Evolutionary conservation across 768 basidiomycete species (phyloP), one percentile per base, ranked within the genome.

Genomic region (Leucocoprinus sp.): DNA sequence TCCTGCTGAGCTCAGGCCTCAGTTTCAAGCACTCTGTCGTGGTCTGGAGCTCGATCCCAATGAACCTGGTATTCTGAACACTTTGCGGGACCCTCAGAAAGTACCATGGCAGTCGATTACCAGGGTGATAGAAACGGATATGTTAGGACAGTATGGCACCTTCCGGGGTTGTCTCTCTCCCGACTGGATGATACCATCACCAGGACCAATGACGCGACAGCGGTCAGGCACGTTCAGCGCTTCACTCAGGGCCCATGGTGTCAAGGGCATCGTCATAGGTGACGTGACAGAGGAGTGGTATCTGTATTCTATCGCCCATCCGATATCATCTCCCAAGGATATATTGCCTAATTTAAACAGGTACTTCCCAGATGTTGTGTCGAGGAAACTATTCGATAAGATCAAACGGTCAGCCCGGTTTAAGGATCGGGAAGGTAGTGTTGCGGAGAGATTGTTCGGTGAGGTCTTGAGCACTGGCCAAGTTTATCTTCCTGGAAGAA

Each of bases 211-310:
- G 77, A 64, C 67, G 29, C 84, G 79, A 72, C 85, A 89, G 54
- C 73, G 72, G 11, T 70, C 69, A 1, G 82, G 84, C 2, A 67
- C 63, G 1, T 67, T 90, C 42, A 80, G 80, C 0, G 60, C 60
- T 8, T 71, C 66, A 1, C 68, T 87, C 9, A 60, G 56, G 36
- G 72, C 66, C 15, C 78, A 75, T 15, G 84, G 85, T 2, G 68
- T 86, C 36, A 70, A 65, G 31, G 76, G 72, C 55, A 64, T 88
- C 47, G 64, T 79, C 40, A 62, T 82, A n/a, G 85, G 86, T 7
- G 80, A 84, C 44, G 67, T 85, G 40, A 69, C 65, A 12, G 82
- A 87, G 53, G 84, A 88, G 58, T 87, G 84, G 84, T 84, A 78
- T 57, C 69, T 86, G 41, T 87, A 86, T 53, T 74, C 82, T 11